Evolutionary conservation across 805 yeast genomes (phyloP).

Genomic region (Starmera quercuum): DNA sequence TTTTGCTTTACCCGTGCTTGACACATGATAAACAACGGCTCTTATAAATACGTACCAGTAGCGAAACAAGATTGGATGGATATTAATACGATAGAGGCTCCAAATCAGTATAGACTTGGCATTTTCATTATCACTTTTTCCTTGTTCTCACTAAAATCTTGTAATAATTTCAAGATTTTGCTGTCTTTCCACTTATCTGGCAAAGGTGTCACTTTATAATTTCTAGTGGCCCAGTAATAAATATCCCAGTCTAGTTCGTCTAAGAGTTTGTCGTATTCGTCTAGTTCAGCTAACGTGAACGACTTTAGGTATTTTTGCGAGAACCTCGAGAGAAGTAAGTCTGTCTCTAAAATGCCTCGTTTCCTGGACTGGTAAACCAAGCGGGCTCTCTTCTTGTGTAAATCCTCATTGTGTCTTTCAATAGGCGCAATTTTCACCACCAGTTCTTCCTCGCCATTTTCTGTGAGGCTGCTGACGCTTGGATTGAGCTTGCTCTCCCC

Average conservation of each 20-base stretch:
- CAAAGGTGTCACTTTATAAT: slow-evolving; percentile 72
- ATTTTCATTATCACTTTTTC: slow-evolving; percentile 72
- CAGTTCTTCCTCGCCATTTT: slow-evolving; percentile 11
- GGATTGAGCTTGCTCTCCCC: slow-evolving; percentile 7
- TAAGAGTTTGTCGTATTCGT: slow-evolving; percentile 77
- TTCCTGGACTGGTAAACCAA: slow-evolving; percentile 86
- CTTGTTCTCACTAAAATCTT: slow-evolving; percentile 66
- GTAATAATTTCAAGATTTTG: slow-evolving; percentile 53
- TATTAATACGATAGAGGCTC: too few species aligned
- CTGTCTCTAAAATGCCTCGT: slow-evolving; percentile 93
- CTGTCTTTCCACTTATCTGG: slow-evolving; percentile 82
- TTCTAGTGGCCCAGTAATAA: slow-evolving; percentile 93
- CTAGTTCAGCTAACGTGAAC: slow-evolving; percentile 58
- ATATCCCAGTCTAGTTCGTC: slow-evolving; percentile 99
- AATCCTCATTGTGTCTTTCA: slow-evolving; percentile 63
- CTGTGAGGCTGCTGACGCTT: slow-evolving; percentile 10
- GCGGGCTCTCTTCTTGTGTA: slow-evolving; percentile 77
- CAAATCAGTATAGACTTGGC: slow-evolving; percentile 54
- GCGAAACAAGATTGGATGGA: too few species aligned
- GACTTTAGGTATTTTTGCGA: slow-evolving; percentile 64
- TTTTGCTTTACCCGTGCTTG: too few species aligned
- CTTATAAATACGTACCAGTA: too few species aligned
- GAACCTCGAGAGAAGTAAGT: slow-evolving; percentile 74
- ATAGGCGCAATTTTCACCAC: slow-evolving; percentile 59
- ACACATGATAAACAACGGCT: too few species aligned